These are phyloP conservation scores for Hemerocallis citrina DNA, from an alignment of 106 monocot species.

Conservation along the genomic window DNA sequence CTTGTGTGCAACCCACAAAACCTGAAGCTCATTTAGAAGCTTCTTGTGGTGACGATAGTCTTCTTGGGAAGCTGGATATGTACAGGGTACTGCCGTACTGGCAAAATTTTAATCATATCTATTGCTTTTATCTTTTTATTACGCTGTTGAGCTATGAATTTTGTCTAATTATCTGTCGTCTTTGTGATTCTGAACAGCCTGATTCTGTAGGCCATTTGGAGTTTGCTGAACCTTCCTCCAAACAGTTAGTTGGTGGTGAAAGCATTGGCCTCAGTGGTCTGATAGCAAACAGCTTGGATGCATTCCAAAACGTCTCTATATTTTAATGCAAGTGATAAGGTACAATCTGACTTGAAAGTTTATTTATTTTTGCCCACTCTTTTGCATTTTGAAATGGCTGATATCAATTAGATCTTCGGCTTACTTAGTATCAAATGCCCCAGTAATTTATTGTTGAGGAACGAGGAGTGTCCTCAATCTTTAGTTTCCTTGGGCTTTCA, in stretches of 20 bases:
- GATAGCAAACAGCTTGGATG: conserved; percentile 32
- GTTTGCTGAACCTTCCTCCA: conserved; percentile 20
- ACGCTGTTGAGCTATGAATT: neutral
- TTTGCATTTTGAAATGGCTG: neutral
- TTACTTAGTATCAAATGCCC: neutral
- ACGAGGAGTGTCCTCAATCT: neutral
- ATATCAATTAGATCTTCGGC: neutral
- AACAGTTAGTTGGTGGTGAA: conserved; percentile 22
- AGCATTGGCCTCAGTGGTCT: conserved; percentile 18
- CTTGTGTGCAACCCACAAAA: neutral
- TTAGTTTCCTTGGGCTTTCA: no score
- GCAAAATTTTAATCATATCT: neutral
- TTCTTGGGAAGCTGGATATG: conserved; percentile 13
- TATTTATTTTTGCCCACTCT: neutral
- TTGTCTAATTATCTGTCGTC: conserved; percentile 1
- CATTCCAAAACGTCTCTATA: conserved; percentile 39
- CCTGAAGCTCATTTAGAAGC: conserved; percentile 13
- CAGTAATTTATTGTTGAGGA: neutral
- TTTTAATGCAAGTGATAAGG: conserved; percentile 9
- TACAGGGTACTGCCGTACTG: conserved; percentile 27
- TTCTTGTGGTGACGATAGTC: conserved; percentile 5
- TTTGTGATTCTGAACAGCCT: conserved; percentile 19
- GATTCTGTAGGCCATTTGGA: conserved; percentile 29
- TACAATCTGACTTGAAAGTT: neutral
- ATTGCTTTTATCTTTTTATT: neutral